Percentiles rank a stretch among this genome's conserved stretches.
phyloP scores from a whole-genome alignment of 768 basidiomycete species.

The Lentinula aciculospora region DNA sequence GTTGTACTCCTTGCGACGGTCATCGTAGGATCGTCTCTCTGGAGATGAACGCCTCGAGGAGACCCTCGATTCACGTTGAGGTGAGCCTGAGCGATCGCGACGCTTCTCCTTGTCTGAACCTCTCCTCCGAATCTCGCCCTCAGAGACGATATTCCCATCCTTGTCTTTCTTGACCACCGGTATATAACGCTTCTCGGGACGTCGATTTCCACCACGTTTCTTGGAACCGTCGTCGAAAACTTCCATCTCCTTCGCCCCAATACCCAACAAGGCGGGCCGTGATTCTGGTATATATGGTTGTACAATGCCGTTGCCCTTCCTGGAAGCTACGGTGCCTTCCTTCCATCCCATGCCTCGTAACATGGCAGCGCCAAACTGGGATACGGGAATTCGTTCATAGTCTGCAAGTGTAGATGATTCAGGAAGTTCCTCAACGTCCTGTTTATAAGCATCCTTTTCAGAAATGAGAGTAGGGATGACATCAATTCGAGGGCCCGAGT shows the following conservation, averaged over 20 bases:
- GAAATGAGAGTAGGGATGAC: constrained; percentile 62
- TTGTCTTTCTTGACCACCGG: constrained; percentile 75
- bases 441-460: constrained; percentile 79
- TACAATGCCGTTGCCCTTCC: constrained; percentile 55
- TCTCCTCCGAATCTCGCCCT: constrained; percentile 11
- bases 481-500: constrained; percentile 42
- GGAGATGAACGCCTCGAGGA: constrained; percentile 50
- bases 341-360: constrained; percentile 98
- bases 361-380: constrained; percentile 89
- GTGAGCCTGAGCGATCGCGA: constrained; percentile 32
- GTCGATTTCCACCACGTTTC: constrained; percentile 39
- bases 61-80: constrained; percentile 28
- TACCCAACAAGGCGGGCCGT: constrained; percentile 83
- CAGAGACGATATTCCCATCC: constrained; percentile 24
- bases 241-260: constrained; percentile 89
- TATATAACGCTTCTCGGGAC: constrained; percentile 73
- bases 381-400: constrained; percentile 87
- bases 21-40: constrained; percentile 25
- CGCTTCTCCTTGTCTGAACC: constrained; percentile 10
- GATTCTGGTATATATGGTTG: constrained; percentile 80
- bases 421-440: constrained; percentile 79
- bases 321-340: constrained; percentile 66
- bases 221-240: constrained; percentile 62
- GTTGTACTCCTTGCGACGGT: constrained; percentile 20
- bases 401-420: constrained; percentile 74